These are phyloP conservation scores for Xylariaceae sp. DNA, from an alignment of 2,329 filamentous ascomycete genomes.

Conservation along the genomic window DNA sequence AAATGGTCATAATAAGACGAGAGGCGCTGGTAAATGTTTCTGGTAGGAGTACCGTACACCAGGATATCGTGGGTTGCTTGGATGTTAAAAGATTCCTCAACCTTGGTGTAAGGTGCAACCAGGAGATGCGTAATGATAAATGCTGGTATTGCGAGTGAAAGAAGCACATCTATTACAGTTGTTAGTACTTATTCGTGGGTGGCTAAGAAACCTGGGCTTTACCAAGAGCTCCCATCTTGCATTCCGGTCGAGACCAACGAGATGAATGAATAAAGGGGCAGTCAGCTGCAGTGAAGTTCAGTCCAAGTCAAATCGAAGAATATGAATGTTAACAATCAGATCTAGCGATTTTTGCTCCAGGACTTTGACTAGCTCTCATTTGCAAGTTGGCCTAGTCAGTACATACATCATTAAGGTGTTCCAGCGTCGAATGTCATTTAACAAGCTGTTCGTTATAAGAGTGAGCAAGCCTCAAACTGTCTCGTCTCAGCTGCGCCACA, in stretches of 20 bases:
- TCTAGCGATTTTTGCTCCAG: constrained; percentile 11
- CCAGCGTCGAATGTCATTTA: background rate
- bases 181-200: constrained; percentile 2
- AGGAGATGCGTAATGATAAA: constrained; percentile 70
- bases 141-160: constrained; percentile 62
- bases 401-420: background rate
- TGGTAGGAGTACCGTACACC: constrained; percentile 72
- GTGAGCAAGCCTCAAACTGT: background rate
- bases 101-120: constrained; percentile 87
- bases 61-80: constrained; percentile 92
- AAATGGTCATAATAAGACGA: constrained; percentile 81
- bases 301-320: background rate
- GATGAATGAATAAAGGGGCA: background rate
- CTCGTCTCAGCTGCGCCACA: background rate
- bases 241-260: background rate
- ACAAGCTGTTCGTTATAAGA: background rate
- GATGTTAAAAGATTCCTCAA: constrained; percentile 98
- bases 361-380: constrained; percentile 1
- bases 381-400: background rate
- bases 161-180: constrained; percentile 45
- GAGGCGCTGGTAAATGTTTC: constrained; percentile 56
- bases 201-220: background rate
- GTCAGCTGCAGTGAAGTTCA: too few species aligned
- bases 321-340: background rate
- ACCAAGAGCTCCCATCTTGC: constrained; percentile 32